Base-by-base conservation (phyloP, 108 stramenopile species). In the Pseudonitzschia pungens region DNA sequence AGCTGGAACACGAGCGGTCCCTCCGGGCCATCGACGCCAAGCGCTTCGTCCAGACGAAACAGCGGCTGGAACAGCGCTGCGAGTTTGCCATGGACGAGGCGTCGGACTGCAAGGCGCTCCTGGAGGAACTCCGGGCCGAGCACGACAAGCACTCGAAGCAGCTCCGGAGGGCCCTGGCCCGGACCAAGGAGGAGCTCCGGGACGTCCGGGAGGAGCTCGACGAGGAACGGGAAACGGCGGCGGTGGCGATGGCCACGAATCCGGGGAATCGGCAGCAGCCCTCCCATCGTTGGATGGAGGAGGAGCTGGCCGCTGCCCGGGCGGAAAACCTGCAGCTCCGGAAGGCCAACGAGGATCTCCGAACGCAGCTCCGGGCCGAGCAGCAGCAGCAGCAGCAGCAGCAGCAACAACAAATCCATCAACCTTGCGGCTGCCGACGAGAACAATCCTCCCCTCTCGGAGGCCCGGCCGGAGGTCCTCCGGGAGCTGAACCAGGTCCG, bases 1-100 rank as follows among this genome's bases (percentile, higher is more conserved):
- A 89, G 54, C 74, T 92, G 55, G 78, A 87, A n/a, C 89, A 94
- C 73, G 86, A 89, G 36, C 83, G 85, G 69, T 82, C 83, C 28
- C 71, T 91, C 14, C 79, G 91, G 22, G 69, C 77, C 12, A 60
- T 91, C 51, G 93, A 95, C 45, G 77, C 89, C 45, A 80, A 77
- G 55, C 77, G 82, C 32, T 71, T 76, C 43, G 68, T 64, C n/a
- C 78, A 86, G 24, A 58, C 60, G 26, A 73, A 90, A 53, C 59
- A 83, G 32, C 84, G 91, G 2, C 74, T 92, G 27, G 80, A 90
- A 69, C 74, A 86, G 16, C 87, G 86, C 56, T 54, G 90, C n/a
- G 72, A 86, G 50, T 87, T 89, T 76, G 88, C 87, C 18, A 52
- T 77, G 15, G 82, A 89, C 56, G 90, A 95, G 69, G 76, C 85